These are phyloP conservation scores for Polymyxa betae DNA, from an alignment of 208 protist species.

Conservation along the genomic window DNA sequence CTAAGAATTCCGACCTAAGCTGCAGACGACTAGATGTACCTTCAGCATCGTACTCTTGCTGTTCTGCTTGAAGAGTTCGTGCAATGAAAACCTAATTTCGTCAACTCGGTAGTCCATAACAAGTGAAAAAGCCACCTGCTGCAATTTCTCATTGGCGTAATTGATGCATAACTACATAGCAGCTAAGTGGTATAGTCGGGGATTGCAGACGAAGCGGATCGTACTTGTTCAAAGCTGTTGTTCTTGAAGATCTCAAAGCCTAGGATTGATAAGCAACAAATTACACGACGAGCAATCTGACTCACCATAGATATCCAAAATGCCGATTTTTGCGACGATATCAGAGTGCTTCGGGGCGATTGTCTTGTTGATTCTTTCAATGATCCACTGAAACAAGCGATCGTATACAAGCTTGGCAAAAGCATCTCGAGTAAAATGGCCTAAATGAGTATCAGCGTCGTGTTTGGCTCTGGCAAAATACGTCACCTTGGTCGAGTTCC, in stretches of 20 bases:
- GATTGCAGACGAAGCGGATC: no score
- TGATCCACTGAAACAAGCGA: background rate
- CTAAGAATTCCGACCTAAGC: no score
- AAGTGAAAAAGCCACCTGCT: no score
- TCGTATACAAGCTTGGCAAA: slow-evolving; percentile 4
- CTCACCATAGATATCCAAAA: background rate
- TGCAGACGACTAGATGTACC: no score
- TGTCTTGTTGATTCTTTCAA: background rate
- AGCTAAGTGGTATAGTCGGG: no score
- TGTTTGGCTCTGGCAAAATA: background rate
- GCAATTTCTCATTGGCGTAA: slow-evolving; percentile 97
- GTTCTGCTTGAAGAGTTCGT: slow-evolving; percentile 91
- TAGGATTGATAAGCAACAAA: slow-evolving; percentile 83
- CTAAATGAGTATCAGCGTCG: background rate
- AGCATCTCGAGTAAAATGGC: background rate
- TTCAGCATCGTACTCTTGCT: slow-evolving; percentile 93
- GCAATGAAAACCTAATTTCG: no score
- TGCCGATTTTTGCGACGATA: background rate
- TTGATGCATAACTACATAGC: slow-evolving; percentile 94
- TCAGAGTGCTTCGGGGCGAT: background rate
- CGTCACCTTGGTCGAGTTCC: background rate
- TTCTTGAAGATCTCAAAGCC: slow-evolving; percentile 93
- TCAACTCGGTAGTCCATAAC: no score
- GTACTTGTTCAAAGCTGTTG: slow-evolving; percentile 89
- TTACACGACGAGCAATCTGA: background rate